Base-by-base conservation (phyloP, 2,329 filamentous ascomycete species). In the Penicillium concentricum region DNA sequence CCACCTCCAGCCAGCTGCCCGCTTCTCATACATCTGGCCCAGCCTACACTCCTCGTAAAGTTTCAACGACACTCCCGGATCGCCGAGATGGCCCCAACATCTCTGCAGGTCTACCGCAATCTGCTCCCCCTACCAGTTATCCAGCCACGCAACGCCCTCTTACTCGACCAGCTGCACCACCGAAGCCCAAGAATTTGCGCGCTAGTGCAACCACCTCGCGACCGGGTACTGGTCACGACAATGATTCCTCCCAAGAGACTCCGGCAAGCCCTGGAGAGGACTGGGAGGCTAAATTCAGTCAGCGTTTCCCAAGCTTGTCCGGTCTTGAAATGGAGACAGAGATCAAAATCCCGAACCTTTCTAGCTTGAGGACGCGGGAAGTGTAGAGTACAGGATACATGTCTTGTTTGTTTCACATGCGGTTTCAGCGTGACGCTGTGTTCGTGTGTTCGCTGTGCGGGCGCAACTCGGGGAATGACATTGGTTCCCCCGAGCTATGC, bases 281-380 rank as follows among this genome's bases (percentile, higher is more conserved):
- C 56, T 84, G 82, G 80, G 84, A 87, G 60, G 76, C 76, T 22
- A 83, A 90, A 69, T 97, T 97, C 72, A 88, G 87, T 59, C 92
- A 92, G 74, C 82, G 91, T 57, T 97, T 92, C 74, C 93, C 93
- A 0, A 95, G 89, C 70, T 77, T 97, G 57, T 87, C 87, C 54
- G 84, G 91, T 10, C 84, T 97, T 64, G 92, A 97, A 77, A 90
- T 93, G n/a, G 90, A 94, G 76, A 84, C 87, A 58, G 88, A 84
- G 64, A 80, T 81, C 48, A 76, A 77, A 57, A 61, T 74, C 46
- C 71, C 70, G 45, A 75, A 72, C 50, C 61, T 72, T 41, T 63
- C 71, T 26, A 68, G 69, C 57, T 56, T 78, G 51, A 69, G 75
- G 56, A 78, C 75, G 12, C 74, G 73, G 60, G 77, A 79, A 65